Conservation (phyloP, 2,329 filamentous ascomycete species). For the Ophidiomyces ophidiicola region DNA sequence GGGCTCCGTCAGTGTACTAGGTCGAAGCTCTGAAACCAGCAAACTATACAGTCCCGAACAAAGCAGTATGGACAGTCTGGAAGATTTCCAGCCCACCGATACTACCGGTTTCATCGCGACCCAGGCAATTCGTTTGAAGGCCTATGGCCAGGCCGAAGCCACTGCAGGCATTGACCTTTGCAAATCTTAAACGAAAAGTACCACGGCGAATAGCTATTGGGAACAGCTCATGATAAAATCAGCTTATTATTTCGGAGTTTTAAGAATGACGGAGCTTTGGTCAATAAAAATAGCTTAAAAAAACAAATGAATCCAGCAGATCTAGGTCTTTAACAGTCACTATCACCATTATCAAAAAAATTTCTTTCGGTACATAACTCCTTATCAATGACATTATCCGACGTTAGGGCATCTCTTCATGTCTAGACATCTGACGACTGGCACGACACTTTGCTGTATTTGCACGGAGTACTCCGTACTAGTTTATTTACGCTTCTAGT, state of each 20-base stretch:
- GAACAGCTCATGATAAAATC: not conserved
- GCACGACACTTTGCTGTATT: no score
- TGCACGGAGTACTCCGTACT: no score
- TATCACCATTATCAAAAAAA: no score
- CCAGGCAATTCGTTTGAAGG: slow-evolving; percentile 21
- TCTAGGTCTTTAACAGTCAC: no score
- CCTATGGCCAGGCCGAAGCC: slow-evolving; percentile 15
- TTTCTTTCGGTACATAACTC: not conserved
- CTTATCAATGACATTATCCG: not conserved
- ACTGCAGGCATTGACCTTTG: slow-evolving; percentile 14
- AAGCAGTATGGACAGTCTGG: slow-evolving; percentile 54
- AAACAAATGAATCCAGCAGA: not conserved
- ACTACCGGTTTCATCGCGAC: slow-evolving; percentile 46
- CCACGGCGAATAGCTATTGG: not conserved
- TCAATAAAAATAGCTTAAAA: not conserved
- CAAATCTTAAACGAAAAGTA: slow-evolving; percentile 8
- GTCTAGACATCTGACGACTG: no score
- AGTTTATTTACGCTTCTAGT: no score
- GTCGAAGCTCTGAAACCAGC: slow-evolving; percentile 35
- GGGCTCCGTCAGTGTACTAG: slow-evolving; percentile 35
- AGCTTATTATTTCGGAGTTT: slow-evolving; percentile 1
- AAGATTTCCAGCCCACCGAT: slow-evolving; percentile 49
- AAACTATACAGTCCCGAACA: slow-evolving; percentile 53
- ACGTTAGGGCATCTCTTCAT: no score
- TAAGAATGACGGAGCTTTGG: not conserved